Conservation (phyloP, 2,329 filamentous ascomycete species). For the Trichoderma gracile region DNA sequence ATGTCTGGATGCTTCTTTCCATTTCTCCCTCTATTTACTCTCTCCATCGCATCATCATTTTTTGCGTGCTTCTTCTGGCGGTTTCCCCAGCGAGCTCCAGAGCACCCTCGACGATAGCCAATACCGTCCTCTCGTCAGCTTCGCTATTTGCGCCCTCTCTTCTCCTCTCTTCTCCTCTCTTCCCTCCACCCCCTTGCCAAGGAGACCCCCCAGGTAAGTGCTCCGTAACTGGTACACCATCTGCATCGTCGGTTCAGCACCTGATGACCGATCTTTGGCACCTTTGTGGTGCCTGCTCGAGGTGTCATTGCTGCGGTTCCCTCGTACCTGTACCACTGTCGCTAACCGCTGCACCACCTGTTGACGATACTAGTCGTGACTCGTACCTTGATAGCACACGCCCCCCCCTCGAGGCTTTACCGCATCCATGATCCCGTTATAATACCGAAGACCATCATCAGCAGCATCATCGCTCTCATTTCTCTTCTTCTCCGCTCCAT, state of each 20-base stretch:
- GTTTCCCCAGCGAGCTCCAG: too few relatives aligned
- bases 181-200: not conserved
- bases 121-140: too few relatives aligned
- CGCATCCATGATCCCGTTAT: constrained; percentile 4
- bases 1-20: too few relatives aligned
- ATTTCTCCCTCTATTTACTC: too few relatives aligned
- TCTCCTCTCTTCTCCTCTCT: too few relatives aligned
- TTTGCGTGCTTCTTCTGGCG: too few relatives aligned
- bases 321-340: not conserved
- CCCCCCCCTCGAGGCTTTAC: constrained; percentile 19
- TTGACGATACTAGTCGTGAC: not conserved
- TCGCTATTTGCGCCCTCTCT: too few relatives aligned
- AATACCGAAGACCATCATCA: not conserved
- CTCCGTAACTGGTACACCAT: not conserved
- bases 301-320: too few relatives aligned
- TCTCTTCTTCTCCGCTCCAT: not conserved
- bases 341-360: not conserved
- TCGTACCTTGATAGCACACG: constrained; percentile 15
- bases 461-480: not conserved
- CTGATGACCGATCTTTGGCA: constrained; percentile 4
- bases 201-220: not conserved
- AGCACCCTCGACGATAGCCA: too few relatives aligned
- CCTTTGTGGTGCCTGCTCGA: too few relatives aligned
- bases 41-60: too few relatives aligned
- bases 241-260: not conserved